Evolutionary conservation across 805 yeast genomes (phyloP).

Genomic region (Isabelozyma rhagii): DNA sequence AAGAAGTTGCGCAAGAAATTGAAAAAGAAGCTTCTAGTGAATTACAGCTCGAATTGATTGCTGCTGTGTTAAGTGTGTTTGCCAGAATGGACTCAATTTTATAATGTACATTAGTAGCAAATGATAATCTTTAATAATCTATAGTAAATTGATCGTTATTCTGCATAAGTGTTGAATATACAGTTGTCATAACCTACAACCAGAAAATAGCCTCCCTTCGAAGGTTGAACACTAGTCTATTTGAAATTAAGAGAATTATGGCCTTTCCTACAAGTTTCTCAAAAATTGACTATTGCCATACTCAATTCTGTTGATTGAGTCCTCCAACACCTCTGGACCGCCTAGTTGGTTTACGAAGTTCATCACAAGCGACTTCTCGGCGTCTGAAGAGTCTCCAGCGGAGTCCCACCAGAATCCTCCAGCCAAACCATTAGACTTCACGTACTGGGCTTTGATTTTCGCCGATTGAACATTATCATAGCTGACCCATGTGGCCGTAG

Average conservation of each 20-base stretch:
- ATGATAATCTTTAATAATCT: background rate
- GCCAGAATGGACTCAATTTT: constrained; percentile 88
- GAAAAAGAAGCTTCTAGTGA: constrained; percentile 50
- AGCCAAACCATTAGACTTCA: constrained; percentile 47
- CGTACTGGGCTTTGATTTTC: constrained; percentile 57
- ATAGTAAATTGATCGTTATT: background rate
- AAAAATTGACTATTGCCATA: constrained; percentile 13
- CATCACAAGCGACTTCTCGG: constrained; percentile 38
- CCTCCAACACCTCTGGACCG: constrained; percentile 12
- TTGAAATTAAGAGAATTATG: too few relatives aligned
- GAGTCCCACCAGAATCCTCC: constrained; percentile 98
- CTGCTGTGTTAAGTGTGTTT: constrained; percentile 88
- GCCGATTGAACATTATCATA: constrained; percentile 66
- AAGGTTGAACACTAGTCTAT: too few relatives aligned
- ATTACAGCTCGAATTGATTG: constrained; percentile 79
- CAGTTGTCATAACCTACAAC: too few relatives aligned
- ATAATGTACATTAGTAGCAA: constrained; percentile 22
- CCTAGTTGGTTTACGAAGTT: constrained; percentile 43
- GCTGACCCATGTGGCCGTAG: constrained; percentile 41
- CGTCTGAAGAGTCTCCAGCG: constrained; percentile 56
- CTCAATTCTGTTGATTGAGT: constrained; percentile 9
- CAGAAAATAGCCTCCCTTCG: too few relatives aligned
- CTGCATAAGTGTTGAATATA: background rate
- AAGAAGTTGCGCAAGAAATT: constrained; percentile 52
- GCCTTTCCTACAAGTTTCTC: background rate